Evolutionary conservation across 2,329 filamentous ascomycete genomes (phyloP).

Genomic region (Gaeumannomyces sp.): DNA sequence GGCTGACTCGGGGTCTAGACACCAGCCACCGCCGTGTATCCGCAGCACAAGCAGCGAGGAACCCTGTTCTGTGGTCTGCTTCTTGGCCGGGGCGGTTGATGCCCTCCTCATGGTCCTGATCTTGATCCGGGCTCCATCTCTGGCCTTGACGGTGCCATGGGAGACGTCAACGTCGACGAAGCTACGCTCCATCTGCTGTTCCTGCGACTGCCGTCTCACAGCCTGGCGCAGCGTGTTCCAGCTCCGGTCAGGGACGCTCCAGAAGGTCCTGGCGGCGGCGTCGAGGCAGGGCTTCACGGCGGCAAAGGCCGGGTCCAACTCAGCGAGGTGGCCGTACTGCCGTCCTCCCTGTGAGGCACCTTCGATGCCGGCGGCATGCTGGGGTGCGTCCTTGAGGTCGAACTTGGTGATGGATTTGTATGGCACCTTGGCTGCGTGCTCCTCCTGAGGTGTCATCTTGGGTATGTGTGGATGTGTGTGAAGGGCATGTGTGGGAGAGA

Average conservation of each 20-base stretch:
- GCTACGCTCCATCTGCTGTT: constrained; percentile 28
- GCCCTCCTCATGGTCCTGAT: constrained; percentile 25
- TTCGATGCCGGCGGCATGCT: not conserved
- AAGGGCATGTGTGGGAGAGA: not conserved
- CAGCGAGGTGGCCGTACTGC: constrained; percentile 28
- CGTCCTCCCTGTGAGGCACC: constrained; percentile 20
- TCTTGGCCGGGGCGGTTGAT: not conserved
- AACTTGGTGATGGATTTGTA: not conserved
- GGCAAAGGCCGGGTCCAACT: constrained; percentile 26
- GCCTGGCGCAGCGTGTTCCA: constrained; percentile 23
- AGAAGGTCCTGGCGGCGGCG: constrained; percentile 22
- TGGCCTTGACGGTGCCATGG: constrained; percentile 22
- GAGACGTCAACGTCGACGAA: constrained; percentile 20
- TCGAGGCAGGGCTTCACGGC: constrained; percentile 21
- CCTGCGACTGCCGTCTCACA: constrained; percentile 22
- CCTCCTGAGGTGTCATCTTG: not conserved
- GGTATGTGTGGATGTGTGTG: not conserved
- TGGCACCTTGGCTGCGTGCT: not conserved
- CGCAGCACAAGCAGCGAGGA: constrained; percentile 25
- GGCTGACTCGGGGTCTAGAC: constrained; percentile 24
- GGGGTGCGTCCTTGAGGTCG: not conserved
- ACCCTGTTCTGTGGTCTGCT: constrained; percentile 10
- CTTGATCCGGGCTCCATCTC: constrained; percentile 28
- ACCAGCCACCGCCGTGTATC: constrained; percentile 31
- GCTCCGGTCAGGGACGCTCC: constrained; percentile 18